Percentiles rank a stretch among this genome's conserved stretches.
Conservation (phyloP, 2,329 filamentous ascomycete species). For the Mycosphaerella arachidis region DNA sequence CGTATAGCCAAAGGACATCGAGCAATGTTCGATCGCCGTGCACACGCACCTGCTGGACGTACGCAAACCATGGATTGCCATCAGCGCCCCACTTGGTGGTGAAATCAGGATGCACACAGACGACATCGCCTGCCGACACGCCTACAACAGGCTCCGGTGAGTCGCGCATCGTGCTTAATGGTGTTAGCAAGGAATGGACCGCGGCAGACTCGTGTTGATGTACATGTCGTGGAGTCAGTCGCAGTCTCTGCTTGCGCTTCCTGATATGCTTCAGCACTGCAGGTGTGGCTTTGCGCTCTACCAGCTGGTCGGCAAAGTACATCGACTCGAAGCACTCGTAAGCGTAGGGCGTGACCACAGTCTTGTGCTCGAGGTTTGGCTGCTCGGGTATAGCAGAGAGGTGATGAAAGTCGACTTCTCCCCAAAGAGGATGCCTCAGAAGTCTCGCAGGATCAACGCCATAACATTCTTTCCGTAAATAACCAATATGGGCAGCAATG, state of each 20-base stretch:
- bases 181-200: neutral
- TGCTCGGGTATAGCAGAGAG: constrained; percentile 30
- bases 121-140: constrained; percentile 46
- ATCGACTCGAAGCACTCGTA: constrained; percentile 61
- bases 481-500: constrained; percentile 57
- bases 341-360: constrained; percentile 67
- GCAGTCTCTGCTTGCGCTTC: constrained; percentile 21
- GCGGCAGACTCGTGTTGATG: neutral
- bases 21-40: constrained; percentile 43
- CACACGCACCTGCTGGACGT: constrained; percentile 56
- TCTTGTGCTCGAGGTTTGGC: constrained; percentile 37
- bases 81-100: constrained; percentile 52
- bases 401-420: constrained; percentile 31
- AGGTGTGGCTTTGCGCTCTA: constrained; percentile 23
- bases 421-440: constrained; percentile 35
- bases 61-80: constrained; percentile 61
- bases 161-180: neutral
- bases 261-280: constrained; percentile 17
- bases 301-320: constrained; percentile 54
- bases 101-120: constrained; percentile 45
- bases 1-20: constrained; percentile 70
- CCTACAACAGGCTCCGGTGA: constrained; percentile 11
- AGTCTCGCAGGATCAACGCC: constrained; percentile 38
- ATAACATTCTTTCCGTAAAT: constrained; percentile 61
- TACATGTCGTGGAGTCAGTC: constrained; percentile 23